Percentiles rank a stretch among this genome's conserved stretches.
These are phyloP conservation scores for Colletotrichum tropicicola DNA, from an alignment of 2,329 filamentous ascomycete genomes.

Conservation along the genomic window DNA sequence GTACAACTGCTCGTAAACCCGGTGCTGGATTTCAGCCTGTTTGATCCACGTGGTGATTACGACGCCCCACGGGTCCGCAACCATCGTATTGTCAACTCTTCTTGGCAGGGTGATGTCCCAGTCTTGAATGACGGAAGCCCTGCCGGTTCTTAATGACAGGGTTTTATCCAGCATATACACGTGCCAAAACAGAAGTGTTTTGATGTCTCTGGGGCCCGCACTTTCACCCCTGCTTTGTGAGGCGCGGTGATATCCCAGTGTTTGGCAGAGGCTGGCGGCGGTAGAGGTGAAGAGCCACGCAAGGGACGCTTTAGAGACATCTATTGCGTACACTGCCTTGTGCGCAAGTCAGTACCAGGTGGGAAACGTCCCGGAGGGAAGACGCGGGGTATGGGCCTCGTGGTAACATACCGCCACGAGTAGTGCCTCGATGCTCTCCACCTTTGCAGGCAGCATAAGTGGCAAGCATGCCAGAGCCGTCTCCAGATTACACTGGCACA, in stretches of 20 bases:
- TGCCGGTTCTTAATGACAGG: slow-evolving; percentile 63
- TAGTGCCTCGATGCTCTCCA: slow-evolving; percentile 66
- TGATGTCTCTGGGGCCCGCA: slow-evolving; percentile 41
- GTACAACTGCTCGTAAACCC: slow-evolving; percentile 63
- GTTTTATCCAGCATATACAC: slow-evolving; percentile 65
- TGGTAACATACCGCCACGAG: slow-evolving; percentile 60
- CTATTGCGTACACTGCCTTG: slow-evolving; percentile 69
- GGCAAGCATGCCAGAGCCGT: slow-evolving; percentile 60
- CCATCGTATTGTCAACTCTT: slow-evolving; percentile 37
- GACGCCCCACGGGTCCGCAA: slow-evolving; percentile 52
- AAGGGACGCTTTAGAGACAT: slow-evolving; percentile 68
- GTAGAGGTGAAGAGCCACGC: slow-evolving; percentile 70
- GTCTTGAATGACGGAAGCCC: slow-evolving; percentile 63
- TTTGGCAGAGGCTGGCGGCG: slow-evolving; percentile 68
- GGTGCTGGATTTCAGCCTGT: slow-evolving; percentile 64
- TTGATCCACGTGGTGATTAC: slow-evolving; percentile 64
- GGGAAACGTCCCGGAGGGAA: background rate
- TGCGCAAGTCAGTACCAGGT: background rate
- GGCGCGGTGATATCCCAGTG: slow-evolving; percentile 67
- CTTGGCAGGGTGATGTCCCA: slow-evolving; percentile 65
- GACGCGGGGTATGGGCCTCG: no score
- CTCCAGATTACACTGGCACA: slow-evolving; percentile 59
- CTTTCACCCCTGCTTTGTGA: slow-evolving; percentile 43
- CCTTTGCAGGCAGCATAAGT: slow-evolving; percentile 63
- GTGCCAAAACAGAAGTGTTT: slow-evolving; percentile 57